Conservation (phyloP, 768 basidiomycete genomes). For the Kwoniella mangroviensis region DNA sequence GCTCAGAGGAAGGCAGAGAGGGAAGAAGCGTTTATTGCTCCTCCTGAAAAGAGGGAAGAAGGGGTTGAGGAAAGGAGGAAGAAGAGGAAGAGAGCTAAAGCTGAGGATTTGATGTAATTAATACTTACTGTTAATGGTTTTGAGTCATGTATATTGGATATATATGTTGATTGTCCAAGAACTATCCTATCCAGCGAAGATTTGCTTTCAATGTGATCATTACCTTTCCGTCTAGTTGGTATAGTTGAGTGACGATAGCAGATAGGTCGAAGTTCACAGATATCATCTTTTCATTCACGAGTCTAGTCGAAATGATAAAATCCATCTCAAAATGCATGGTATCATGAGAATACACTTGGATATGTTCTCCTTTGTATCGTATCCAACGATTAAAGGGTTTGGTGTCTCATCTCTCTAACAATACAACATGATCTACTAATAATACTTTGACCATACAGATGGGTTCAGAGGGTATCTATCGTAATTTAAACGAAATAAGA, state of each 20-base stretch:
- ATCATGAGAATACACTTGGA: background rate
- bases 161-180: background rate
- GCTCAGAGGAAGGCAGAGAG: constrained; percentile 76
- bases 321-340: background rate
- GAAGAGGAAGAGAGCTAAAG: constrained; percentile 40
- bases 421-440: constrained; percentile 11
- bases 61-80: constrained; percentile 76
- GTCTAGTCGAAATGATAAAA: background rate
- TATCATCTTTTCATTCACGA: background rate
- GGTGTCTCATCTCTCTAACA: background rate
- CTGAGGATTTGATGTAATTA: constrained; percentile 25
- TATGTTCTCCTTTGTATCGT: background rate
- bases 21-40: constrained; percentile 85
- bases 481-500: constrained; percentile 47
- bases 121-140: background rate
- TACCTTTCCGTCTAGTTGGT: too few relatives aligned
- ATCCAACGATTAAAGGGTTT: background rate
- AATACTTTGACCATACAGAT: background rate
- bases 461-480: constrained; percentile 16
- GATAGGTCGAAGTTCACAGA: too few relatives aligned
- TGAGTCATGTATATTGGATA: background rate
- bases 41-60: constrained; percentile 73
- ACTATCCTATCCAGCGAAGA: too few relatives aligned
- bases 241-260: too few relatives aligned
- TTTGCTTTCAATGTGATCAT: too few relatives aligned